phyloP scores from a whole-genome alignment of 768 basidiomycete species.

The Flagelloscypha sp. region DNA sequence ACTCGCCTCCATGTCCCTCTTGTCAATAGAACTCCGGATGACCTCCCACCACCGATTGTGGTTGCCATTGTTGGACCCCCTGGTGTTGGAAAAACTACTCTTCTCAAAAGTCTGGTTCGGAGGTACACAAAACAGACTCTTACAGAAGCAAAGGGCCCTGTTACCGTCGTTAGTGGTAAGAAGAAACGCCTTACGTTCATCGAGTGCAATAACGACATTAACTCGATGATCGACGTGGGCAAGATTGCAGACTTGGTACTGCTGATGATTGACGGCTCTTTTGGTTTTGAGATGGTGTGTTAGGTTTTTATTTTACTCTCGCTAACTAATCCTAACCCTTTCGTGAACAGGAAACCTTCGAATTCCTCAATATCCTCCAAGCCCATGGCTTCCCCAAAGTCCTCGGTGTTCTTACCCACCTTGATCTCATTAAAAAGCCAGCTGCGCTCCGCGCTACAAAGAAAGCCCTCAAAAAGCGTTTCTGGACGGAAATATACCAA shows the following conservation, averaged over 20 bases:
- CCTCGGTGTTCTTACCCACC: constrained; percentile 90
- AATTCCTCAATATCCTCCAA: constrained; percentile 95
- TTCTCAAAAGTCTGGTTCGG: constrained; percentile 84
- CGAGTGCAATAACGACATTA: constrained; percentile 96
- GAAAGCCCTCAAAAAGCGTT: constrained; percentile 92
- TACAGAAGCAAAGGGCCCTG: constrained; percentile 82
- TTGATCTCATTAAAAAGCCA: constrained; percentile 93
- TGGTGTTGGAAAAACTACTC: constrained; percentile 93
- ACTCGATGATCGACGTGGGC: constrained; percentile 96
- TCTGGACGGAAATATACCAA: constrained; percentile 99
- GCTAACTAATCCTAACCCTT: neutral
- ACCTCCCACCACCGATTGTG: constrained; percentile 86
- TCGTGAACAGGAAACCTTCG: constrained; percentile 99
- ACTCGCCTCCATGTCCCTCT: constrained; percentile 93
- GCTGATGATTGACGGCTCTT: constrained; percentile 96
- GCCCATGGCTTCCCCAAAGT: constrained; percentile 98
- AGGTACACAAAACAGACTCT: constrained; percentile 92
- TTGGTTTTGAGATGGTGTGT: constrained; percentile 96
- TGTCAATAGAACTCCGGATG: constrained; percentile 88
- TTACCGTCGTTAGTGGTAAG: constrained; percentile 93
- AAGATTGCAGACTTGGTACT: constrained; percentile 95
- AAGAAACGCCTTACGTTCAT: constrained; percentile 90
- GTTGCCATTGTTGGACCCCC: constrained; percentile 94
- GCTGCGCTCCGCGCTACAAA: constrained; percentile 82
- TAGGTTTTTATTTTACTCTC: neutral